Evolutionary conservation across 345 rosid species (phyloP), one percentile per base, ranked within the genome.

Genomic region (Gossypioides kirkii): DNA sequence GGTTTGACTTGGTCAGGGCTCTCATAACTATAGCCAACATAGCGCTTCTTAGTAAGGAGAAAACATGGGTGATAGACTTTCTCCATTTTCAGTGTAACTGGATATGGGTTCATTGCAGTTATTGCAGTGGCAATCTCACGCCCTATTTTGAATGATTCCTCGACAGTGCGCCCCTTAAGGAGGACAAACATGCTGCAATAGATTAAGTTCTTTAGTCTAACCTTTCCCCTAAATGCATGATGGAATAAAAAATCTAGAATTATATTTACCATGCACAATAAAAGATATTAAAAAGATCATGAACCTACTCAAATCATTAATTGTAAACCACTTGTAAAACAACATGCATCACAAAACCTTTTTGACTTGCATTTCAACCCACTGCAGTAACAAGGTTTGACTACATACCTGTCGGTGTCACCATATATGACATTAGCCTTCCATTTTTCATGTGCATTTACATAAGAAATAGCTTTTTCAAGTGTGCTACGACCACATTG

Each of bases 401-500:
- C n/a, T 9, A 71, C n/a, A n/a, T 82, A 94, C 98, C 98, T 94
- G 85, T 94, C 98, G 59, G 98, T 94, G 80, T 92, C 98, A 52
- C 98, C 98, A 87, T 94, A 92, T 63, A 94, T 81, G 78, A 94
- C 96, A 79, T 82, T 87, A 68, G 96, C 96, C 1, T 84, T 89
- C 98, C 98, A 94, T 18, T 81, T 87, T 14, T 87, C 88, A 80
- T 87, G 85, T 77, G 87, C 87, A 83, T 88, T 88, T 69, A 92
- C 89, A 52, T 86, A 82, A 13, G 91, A 83, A 74, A 94, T 94
- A 77, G 98, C 98, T 74, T 80, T 92, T 78, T 94, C 98, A 65
- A 92, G 88, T 45, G 98, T 94, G 79, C 86, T 81, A 70, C 98
- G 98, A 74, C 98, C 98, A 86, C 98, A 92, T 70, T 94, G 98